A percentile compares a stretch with the other conserved stretches of the same genome.
Evolutionary conservation across 2,329 filamentous ascomycete species (phyloP).

Genomic region (Ophiostoma himal-ulmi): DNA sequence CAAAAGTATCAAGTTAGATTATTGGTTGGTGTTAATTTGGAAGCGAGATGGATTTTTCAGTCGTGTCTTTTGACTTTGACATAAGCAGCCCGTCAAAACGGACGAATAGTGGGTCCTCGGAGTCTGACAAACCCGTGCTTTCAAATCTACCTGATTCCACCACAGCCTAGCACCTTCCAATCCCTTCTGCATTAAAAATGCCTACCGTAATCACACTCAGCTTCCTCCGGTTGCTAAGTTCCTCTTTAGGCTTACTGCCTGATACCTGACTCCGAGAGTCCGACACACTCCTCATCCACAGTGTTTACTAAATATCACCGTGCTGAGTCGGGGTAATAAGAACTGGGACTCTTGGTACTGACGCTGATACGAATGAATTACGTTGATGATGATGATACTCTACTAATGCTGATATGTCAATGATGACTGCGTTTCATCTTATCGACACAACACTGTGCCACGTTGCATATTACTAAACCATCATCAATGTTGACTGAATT

Average conservation of each 20-base stretch:
- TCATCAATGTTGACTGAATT: neutral
- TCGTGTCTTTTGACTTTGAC: neutral
- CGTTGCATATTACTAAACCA: neutral
- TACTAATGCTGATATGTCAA: neutral
- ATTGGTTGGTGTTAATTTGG: neutral
- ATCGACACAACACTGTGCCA: neutral
- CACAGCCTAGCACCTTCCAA: conserved; percentile 6
- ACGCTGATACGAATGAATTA: neutral
- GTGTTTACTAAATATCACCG: neutral
- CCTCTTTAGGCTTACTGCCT: conserved; percentile 5
- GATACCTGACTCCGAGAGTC: neutral
- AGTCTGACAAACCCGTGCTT: conserved; percentile 8
- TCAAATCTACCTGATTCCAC: conserved; percentile 4
- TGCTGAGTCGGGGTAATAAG: neutral
- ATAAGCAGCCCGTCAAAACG: neutral
- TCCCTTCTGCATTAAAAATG: neutral
- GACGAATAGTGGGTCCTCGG: neutral
- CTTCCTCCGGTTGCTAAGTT: neutral
- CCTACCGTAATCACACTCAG: neutral
- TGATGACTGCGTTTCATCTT: neutral
- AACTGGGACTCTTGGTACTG: neutral
- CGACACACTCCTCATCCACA: neutral
- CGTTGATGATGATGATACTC: neutral
- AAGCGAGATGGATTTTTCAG: conserved; percentile 10
- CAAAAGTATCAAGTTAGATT: neutral